These are phyloP conservation scores for Medicago truncatula DNA, from an alignment of 306 rosid species.

Conservation along the genomic window DNA sequence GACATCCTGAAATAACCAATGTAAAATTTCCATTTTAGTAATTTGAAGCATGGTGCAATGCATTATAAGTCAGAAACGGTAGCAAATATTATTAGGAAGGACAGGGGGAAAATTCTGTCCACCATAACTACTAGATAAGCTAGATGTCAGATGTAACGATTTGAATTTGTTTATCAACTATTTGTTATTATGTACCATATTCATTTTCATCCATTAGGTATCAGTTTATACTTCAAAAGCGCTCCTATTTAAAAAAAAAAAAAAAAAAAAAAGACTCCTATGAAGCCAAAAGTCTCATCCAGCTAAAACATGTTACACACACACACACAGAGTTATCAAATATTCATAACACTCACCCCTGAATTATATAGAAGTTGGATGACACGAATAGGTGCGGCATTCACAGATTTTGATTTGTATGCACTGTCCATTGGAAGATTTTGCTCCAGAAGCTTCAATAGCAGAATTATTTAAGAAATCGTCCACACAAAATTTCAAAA, in stretches of 20 bases:
- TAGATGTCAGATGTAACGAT: slow-evolving; percentile 24
- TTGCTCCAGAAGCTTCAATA: slow-evolving; percentile 77
- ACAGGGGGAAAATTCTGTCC: slow-evolving; percentile 6
- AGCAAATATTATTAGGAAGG: not conserved
- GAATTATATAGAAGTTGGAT: slow-evolving; percentile 86
- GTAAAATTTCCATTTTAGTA: slow-evolving; percentile 32
- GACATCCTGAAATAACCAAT: slow-evolving; percentile 69
- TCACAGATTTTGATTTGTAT: slow-evolving; percentile 87
- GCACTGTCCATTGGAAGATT: slow-evolving; percentile 88
- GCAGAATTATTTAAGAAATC: slow-evolving; percentile 33
- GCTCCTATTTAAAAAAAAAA: not conserved
- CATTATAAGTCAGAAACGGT: slow-evolving; percentile 15
- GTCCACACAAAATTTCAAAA: not conserved
- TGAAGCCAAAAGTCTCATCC: slow-evolving; percentile 10
- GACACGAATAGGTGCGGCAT: slow-evolving; percentile 91
- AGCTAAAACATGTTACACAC: not conserved
- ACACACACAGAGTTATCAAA: slow-evolving; percentile 10
- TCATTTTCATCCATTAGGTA: slow-evolving; percentile 21
- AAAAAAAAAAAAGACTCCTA: not conserved
- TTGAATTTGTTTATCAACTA: slow-evolving; percentile 27
- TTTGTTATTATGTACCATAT: slow-evolving; percentile 3
- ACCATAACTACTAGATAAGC: slow-evolving; percentile 33
- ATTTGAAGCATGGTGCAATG: slow-evolving; percentile 19
- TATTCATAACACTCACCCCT: slow-evolving; percentile 69
- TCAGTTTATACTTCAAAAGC: slow-evolving; percentile 10